Evolutionary conservation across 1,284 basidiomycete species (phyloP), one percentile per base, ranked within the genome.

Genomic region (Malassezia sympodialis): DNA sequence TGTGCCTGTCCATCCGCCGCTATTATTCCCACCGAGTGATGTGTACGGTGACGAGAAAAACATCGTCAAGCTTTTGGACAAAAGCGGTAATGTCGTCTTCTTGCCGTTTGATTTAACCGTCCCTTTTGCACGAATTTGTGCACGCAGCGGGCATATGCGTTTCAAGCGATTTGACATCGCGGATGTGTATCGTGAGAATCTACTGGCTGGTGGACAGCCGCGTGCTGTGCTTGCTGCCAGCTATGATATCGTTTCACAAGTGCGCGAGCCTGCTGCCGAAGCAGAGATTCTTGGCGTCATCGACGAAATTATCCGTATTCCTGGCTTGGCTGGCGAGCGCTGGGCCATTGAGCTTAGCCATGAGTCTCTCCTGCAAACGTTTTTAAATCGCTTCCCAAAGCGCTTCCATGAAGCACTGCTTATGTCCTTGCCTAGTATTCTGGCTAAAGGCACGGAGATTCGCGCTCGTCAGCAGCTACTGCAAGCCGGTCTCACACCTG

Each of bases 91-190:
- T n/a, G 66, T 76, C 11, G 75, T 76, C 26, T 63, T 65, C 37
- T 62, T 76, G 12, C 73, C 72, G 8, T 71, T 62, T 53, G 72
- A 74, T 47, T 54, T 68, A 1, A 78, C 91, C 12, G 78, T 87
- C 2, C 84, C 86, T 0, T 93, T 96, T 74, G 89, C 90, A 8
- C 80, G 90, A 43, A 79, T 88, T 37, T 88, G 88, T 15, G 88
- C 87, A 0, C 79, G 86, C 53, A 81, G 80, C 14, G 82, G 82
- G 44, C 81, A 83, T 46, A 82, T 82, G 63, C 79, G 91, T 37
- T 89, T 94, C 75, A 96, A 96, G 76, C 81, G 90, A 15, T 94
- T 86, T 76, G 86, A 90, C 75, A 84, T 93, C 43, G 63, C 64
- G 27, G 67, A 70, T 14, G 70, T 75, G 35, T 76, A 70, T 44